A percentile compares a stretch with the other conserved stretches of the same genome.
phyloP scores from a whole-genome alignment of 1,284 basidiomycete species.

The Microstroma glucosiphilum region DNA sequence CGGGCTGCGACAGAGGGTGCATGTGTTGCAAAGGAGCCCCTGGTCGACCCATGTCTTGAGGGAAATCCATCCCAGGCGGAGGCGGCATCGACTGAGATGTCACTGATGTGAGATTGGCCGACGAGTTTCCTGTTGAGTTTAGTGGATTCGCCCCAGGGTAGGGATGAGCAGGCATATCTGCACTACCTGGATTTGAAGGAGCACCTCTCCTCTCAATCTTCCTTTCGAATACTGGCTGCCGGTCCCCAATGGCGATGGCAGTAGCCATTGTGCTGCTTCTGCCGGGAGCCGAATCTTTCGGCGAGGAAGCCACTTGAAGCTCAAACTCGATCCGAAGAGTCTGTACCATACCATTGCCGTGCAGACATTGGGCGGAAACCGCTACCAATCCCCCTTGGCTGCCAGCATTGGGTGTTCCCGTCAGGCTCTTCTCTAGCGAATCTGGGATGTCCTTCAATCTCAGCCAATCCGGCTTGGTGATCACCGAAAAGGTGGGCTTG shows the following conservation, averaged over 20 bases:
- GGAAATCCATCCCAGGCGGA: too few species aligned
- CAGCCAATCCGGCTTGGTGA: conserved; percentile 76
- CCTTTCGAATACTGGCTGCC: neutral
- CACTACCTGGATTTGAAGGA: neutral
- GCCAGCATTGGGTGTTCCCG: conserved; percentile 28
- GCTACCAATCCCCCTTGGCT: neutral
- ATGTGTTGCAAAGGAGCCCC: too few species aligned
- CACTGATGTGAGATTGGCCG: neutral
- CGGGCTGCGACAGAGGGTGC: too few species aligned
- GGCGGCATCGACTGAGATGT: too few species aligned
- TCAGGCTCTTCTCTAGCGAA: conserved; percentile 28
- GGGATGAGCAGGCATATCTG: neutral
- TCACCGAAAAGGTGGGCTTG: conserved; percentile 72
- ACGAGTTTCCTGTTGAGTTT: neutral
- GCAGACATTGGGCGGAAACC: neutral
- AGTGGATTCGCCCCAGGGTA: neutral
- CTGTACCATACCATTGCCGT: neutral
- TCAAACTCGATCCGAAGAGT: neutral
- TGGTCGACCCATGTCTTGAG: too few species aligned
- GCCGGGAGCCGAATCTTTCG: neutral
- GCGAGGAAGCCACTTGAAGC: neutral
- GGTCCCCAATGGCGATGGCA: neutral
- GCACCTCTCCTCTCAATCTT: too few species aligned
- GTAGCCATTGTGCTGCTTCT: neutral
- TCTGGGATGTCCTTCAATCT: conserved; percentile 68